Evolutionary conservation across 2,329 filamentous ascomycete species (phyloP).

Genomic region (Xylaria sp.): DNA sequence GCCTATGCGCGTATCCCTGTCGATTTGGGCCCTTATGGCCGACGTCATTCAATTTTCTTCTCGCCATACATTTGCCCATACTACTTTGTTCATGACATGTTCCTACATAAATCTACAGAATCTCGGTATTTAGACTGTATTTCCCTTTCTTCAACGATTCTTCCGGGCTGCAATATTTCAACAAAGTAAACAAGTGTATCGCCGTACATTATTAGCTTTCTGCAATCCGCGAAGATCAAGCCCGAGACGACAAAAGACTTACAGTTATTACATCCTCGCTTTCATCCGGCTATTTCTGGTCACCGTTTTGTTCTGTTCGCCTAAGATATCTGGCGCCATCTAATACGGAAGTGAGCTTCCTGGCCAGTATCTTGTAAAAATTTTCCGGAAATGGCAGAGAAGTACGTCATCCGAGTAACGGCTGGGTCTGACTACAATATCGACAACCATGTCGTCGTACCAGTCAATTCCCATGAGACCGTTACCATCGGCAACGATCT

Average conservation of each 20-base stretch:
- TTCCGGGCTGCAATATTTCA: not conserved
- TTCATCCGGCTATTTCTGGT: not conserved
- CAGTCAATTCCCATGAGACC: slow-evolving; percentile 76
- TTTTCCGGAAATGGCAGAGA: slow-evolving; percentile 67
- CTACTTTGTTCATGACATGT: not conserved
- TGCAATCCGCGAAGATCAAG: not conserved
- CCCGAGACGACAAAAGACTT: not conserved
- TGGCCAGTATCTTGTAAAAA: no score
- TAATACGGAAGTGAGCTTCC: not conserved
- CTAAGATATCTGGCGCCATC: not conserved
- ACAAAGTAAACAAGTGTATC: not conserved
- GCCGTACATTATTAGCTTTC: not conserved
- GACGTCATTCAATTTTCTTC: slow-evolving; percentile 35
- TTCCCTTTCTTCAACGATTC: not conserved
- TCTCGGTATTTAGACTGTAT: not conserved
- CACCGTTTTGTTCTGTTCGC: not conserved
- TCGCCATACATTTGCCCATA: not conserved
- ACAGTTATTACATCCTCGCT: not conserved
- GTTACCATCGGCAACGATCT: slow-evolving; percentile 71
- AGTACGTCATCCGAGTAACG: slow-evolving; percentile 84
- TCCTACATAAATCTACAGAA: not conserved
- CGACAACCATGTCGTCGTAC: slow-evolving; percentile 76
- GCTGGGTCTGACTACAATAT: slow-evolving; percentile 81
- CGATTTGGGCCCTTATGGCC: slow-evolving; percentile 3
- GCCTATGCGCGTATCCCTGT: slow-evolving; percentile 40